Percentiles rank a stretch among this genome's conserved stretches.
These are phyloP conservation scores for Scedosporium apiospermum DNA, from an alignment of 2,329 filamentous ascomycete genomes.

Conservation along the genomic window DNA sequence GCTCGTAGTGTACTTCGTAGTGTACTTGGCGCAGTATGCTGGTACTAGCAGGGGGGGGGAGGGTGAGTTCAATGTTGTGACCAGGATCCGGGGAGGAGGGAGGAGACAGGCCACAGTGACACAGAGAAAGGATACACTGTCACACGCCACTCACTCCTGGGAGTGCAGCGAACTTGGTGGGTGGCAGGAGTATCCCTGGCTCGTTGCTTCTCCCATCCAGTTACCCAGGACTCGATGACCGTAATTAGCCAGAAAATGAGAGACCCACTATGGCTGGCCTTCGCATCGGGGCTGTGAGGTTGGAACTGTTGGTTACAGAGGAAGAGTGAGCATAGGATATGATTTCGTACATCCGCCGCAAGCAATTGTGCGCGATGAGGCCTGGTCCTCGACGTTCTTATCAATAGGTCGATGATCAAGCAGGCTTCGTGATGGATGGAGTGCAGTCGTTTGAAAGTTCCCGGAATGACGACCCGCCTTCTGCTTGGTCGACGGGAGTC, in stretches of 20 bases:
- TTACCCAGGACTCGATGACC: neutral
- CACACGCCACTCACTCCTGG: neutral
- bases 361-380: no score
- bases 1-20: neutral
- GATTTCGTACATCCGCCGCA: no score
- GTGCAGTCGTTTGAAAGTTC: no score
- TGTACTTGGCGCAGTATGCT: neutral
- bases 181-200: neutral
- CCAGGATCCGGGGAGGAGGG: conserved; percentile 3
- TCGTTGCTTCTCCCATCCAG: neutral
- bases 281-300: neutral
- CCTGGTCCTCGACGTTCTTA: no score
- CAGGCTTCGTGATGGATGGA: no score
- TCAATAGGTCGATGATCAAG: no score
- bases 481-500: neutral
- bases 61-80: neutral
- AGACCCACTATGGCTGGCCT: neutral
- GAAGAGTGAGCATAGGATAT: neutral
- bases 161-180: neutral
- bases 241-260: conserved; percentile 6
- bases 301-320: neutral
- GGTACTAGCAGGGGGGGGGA: neutral
- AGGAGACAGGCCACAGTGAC: neutral
- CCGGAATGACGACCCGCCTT: no score
- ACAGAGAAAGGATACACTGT: neutral